A percentile compares a stretch with the other conserved stretches of the same genome.
Conservation (phyloP, 139 green algal genomes). For the Chlorella sp. region DNA sequence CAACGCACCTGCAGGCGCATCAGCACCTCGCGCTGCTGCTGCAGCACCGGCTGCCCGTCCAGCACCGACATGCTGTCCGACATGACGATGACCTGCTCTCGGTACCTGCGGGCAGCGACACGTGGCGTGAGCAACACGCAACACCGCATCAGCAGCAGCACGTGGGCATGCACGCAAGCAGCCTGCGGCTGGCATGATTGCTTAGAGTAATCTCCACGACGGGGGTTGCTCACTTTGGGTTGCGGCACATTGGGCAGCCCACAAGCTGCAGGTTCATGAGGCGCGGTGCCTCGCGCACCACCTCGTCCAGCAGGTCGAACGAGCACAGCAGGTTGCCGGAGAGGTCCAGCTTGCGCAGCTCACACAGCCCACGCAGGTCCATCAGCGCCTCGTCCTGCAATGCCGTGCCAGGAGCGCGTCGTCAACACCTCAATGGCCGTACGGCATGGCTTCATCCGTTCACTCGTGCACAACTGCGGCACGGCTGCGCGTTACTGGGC, state of each 20-base stretch:
- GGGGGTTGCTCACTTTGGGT: neutral
- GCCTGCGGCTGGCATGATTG: neutral
- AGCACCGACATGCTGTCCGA: neutral
- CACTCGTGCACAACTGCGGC: no score
- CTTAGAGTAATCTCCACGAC: neutral
- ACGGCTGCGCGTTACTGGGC: neutral
- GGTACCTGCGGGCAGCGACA: neutral
- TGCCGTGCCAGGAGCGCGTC: neutral
- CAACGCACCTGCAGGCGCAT: conserved; percentile 2
- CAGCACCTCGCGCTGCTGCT: conserved; percentile 1
- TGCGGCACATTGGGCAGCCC: neutral
- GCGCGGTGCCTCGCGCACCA: neutral
- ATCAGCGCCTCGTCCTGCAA: neutral
- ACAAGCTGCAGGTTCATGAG: neutral
- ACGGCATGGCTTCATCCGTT: no score
- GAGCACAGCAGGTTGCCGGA: neutral
- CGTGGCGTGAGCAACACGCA: neutral
- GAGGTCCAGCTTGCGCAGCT: neutral
- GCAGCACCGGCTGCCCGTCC: neutral
- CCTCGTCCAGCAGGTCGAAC: neutral
- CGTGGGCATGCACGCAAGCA: neutral
- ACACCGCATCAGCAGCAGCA: neutral
- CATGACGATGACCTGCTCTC: conserved; percentile 1
- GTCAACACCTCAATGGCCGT: no score
- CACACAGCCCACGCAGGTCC: neutral